Evolutionary conservation across 176 grass and related monocot genomes (phyloP).

Genomic region (Ampelocalamus luodianensis): DNA sequence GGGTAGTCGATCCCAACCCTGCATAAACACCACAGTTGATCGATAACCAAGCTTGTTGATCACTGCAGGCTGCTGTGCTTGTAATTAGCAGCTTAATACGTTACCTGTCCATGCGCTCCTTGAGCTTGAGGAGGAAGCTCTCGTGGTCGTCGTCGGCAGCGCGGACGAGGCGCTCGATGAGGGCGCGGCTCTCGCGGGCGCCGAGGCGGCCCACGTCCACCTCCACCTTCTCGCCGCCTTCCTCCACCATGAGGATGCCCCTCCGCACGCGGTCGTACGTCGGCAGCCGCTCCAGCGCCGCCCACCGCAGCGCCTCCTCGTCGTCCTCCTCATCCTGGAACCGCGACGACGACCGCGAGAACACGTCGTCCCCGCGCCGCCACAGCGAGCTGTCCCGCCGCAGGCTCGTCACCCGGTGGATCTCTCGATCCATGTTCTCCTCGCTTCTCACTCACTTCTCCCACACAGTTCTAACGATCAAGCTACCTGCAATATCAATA

Average conservation of each 20-base stretch:
- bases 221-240: conserved; percentile 46
- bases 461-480: too few relatives aligned
- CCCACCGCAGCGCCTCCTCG: conserved; percentile 91
- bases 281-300: conserved; percentile 91
- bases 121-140: conserved; percentile 77
- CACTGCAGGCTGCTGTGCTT: too few relatives aligned
- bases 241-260: conserved; percentile 54
- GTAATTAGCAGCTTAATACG: too few relatives aligned
- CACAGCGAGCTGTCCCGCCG: conserved; percentile 60
- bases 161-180: conserved; percentile 72
- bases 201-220: conserved; percentile 66
- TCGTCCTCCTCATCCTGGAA: conserved; percentile 79
- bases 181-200: conserved; percentile 52
- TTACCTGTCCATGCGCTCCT: conserved; percentile 74
- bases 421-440: conserved; percentile 20
- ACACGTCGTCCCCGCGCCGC: conserved; percentile 61
- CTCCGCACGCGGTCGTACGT: conserved; percentile 67
- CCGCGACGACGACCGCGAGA: conserved; percentile 69
- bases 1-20: conserved; percentile 77
- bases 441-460: too few relatives aligned
- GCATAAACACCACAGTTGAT: neutral
- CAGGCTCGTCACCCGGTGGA: conserved; percentile 62
- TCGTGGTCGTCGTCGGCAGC: conserved; percentile 82
- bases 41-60: too few relatives aligned
- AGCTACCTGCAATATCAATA: neutral